Evolutionary conservation across 495 filamentous ascomycete genomes (phyloP).

Genomic region (Aspergillus panamensis): DNA sequence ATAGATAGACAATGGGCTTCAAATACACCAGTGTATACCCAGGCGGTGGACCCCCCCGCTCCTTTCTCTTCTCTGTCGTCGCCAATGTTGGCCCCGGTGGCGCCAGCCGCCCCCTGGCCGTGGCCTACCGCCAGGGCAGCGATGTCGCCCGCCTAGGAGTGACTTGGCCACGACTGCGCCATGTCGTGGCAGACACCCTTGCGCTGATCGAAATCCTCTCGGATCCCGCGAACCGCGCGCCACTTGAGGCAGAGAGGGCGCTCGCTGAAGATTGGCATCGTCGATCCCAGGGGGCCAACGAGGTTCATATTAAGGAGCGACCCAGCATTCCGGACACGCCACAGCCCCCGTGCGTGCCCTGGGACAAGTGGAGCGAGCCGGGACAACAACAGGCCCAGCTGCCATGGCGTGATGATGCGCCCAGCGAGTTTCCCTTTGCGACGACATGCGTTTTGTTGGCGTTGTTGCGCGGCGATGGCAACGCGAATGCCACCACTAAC

Average conservation of each 20-base stretch:
- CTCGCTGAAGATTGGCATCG: conserved; percentile 15
- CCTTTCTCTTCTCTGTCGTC: conserved; percentile 21
- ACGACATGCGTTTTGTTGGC: conserved; percentile 20
- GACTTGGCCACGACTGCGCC: conserved; percentile 2
- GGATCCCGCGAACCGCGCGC: conserved; percentile 17
- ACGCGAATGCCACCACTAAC: not conserved
- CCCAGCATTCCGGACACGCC: conserved; percentile 18
- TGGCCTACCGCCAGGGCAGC: conserved; percentile 21
- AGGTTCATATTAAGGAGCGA: conserved; percentile 7
- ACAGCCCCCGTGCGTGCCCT: conserved; percentile 19
- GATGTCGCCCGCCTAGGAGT: not conserved
- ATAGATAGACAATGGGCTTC: not conserved
- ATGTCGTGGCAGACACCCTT: conserved; percentile 18
- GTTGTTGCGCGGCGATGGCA: conserved; percentile 14
- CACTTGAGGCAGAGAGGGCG: conserved; percentile 19
- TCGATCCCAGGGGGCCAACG: conserved; percentile 9
- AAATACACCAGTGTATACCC: conserved; percentile 13
- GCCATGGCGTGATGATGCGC: conserved; percentile 19
- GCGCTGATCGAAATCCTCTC: conserved; percentile 19
- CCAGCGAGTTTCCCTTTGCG: conserved; percentile 18
- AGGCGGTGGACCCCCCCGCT: conserved; percentile 9
- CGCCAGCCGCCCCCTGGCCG: conserved; percentile 18
- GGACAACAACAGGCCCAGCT: conserved; percentile 14
- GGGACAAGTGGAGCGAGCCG: not conserved
- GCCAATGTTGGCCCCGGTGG: conserved; percentile 22